Evolutionary conservation across 1,284 basidiomycete genomes (phyloP), one percentile per base, ranked within the genome.

Genomic region (Gomphus bonarii): DNA sequence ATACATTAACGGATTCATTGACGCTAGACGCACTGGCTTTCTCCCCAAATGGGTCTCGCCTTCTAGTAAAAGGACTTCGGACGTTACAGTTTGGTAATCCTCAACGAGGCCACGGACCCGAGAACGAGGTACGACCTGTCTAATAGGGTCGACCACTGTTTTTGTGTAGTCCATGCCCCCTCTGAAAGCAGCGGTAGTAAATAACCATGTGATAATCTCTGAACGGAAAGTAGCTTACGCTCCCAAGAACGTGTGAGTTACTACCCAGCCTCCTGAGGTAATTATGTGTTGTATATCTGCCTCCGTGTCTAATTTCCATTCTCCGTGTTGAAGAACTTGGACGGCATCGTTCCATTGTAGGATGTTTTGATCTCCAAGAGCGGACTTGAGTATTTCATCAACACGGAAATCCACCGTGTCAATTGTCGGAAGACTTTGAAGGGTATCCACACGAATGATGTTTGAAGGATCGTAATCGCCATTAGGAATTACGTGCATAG

Each of bases 31-130:
- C 59, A 73, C 72, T 1, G 76, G 72, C 62, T 76, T 78, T 40
- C 75, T 71, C 36, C 58, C 50, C 11, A 61, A 42, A 57, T 76
- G 76, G 1, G 70, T 59, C 57, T 77, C 74, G 30, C 77, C 75
- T 7, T 65, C 67, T 51, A 78, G 61, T 9, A 72, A 50, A 25
- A 77, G 64, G 42, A 77, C 71, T 3, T 71, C 68, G 2, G 64
- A 63, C 2, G 66, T 61, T 50, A 72, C 59, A 16, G 62, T n/a
- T n/a, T n/a, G n/a, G 31, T 68, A 76, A 55, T 76, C 74, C 30
- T 77, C 73, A 40, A 65, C 61, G 25, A 74, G 63, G 1, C 75
- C 72, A 14, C 68, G 68, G 55, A 76, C 63, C 3, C 57, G 59
- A 44, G 66, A 57, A 44, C 66, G 66, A 7, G 67, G 69, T 20